Evolutionary conservation across 2,329 filamentous ascomycete genomes (phyloP).

Genomic region (Alternaria longipes): DNA sequence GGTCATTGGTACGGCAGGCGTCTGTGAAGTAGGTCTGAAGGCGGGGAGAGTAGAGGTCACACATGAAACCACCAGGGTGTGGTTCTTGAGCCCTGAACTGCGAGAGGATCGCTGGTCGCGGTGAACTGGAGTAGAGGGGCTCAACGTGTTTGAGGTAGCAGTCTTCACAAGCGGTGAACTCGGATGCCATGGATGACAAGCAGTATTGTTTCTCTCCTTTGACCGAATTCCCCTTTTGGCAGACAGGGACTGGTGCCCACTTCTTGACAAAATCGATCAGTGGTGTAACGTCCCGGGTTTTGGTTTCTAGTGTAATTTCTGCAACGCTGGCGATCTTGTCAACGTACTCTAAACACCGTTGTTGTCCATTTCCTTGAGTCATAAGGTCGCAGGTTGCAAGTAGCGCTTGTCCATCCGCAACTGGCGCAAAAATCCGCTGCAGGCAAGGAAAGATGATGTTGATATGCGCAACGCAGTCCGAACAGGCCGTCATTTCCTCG

Average conservation of each 20-base stretch:
- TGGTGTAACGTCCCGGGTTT: constrained; percentile 12
- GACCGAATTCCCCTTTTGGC: constrained; percentile 12
- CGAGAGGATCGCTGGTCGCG: constrained; percentile 7
- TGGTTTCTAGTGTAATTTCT: constrained; percentile 7
- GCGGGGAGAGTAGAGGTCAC: constrained; percentile 27
- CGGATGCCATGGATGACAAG: constrained; percentile 15
- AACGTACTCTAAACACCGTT: constrained; percentile 22
- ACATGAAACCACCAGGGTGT: constrained; percentile 17
- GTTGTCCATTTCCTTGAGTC: constrained; percentile 10
- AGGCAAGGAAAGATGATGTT: constrained; percentile 25
- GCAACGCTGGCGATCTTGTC: constrained; percentile 20
- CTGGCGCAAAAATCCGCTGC: constrained; percentile 21
- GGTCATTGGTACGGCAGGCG: constrained; percentile 12
- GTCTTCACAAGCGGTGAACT: constrained; percentile 27
- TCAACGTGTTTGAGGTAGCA: constrained; percentile 27
- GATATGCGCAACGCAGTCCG: constrained; percentile 25
- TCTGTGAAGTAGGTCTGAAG: constrained; percentile 26
- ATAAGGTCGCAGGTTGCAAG: constrained; percentile 33
- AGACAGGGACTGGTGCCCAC: constrained; percentile 22
- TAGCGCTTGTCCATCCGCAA: constrained; percentile 19
- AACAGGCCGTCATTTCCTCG: constrained; percentile 34
- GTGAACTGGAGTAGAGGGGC: constrained; percentile 7
- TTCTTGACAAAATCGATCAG: constrained; percentile 18
- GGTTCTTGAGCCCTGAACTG: constrained; percentile 2
- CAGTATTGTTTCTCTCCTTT: constrained; percentile 13